These are phyloP conservation scores for Ophiostoma tasmaniense DNA, from an alignment of 2,329 filamentous ascomycete genomes.

Conservation along the genomic window DNA sequence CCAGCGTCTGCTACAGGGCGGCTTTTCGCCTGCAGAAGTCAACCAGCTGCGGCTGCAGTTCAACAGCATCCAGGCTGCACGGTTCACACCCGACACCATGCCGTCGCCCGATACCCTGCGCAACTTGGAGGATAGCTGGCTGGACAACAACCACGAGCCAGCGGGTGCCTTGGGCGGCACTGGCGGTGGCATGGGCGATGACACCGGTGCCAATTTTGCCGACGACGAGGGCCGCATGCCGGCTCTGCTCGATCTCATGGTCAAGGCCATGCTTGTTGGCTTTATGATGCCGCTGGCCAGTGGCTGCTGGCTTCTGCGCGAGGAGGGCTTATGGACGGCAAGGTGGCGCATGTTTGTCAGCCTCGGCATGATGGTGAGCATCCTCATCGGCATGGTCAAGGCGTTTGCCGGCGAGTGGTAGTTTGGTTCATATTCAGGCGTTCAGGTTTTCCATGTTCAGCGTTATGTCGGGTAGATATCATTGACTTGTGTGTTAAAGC, in stretches of 20 bases:
- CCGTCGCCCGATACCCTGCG: conserved; percentile 68
- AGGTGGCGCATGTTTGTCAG: conserved; percentile 80
- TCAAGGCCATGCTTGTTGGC: conserved; percentile 81
- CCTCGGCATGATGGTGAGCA: conserved; percentile 72
- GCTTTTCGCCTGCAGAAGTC: conserved; percentile 77
- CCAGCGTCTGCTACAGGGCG: conserved; percentile 69
- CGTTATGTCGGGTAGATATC: not conserved
- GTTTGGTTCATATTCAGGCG: not conserved
- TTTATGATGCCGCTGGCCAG: conserved; percentile 93
- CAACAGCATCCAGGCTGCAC: conserved; percentile 69
- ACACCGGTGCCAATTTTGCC: conserved; percentile 31
- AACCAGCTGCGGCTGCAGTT: conserved; percentile 82
- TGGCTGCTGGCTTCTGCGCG: conserved; percentile 73
- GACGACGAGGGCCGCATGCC: conserved; percentile 35
- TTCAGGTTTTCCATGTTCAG: not conserved
- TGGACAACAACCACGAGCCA: conserved; percentile 54
- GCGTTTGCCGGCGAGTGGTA: conserved; percentile 32
- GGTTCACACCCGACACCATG: conserved; percentile 82
- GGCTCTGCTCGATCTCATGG: conserved; percentile 70
- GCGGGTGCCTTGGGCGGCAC: conserved; percentile 30
- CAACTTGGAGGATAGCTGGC: conserved; percentile 80
- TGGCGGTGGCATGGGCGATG: conserved; percentile 26
- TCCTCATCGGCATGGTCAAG: conserved; percentile 63
- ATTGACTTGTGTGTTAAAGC: not conserved
- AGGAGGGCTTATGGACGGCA: conserved; percentile 79